Base-by-base conservation (phyloP, 1,284 basidiomycete species). In the Veloboletus limbatus region DNA sequence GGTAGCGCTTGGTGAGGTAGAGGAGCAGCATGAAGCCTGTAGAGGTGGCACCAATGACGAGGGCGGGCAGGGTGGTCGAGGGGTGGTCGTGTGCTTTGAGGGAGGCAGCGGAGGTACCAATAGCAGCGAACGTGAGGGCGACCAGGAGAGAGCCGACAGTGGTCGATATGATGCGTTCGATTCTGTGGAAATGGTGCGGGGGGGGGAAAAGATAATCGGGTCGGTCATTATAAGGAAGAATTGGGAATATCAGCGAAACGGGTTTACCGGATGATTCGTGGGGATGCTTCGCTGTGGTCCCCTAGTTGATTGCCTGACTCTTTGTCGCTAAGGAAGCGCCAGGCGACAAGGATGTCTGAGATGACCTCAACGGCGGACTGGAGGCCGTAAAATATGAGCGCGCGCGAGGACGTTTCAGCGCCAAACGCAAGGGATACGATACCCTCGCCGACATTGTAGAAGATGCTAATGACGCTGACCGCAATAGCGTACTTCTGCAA, bases 341-440 rank as follows among this genome's bases (percentile, higher is more conserved):
- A 77, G 10, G 71, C 48, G 28, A 74, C 72, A 18, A 72, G 58
- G 26, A 56, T 27, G 2, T 69, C 60, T 13, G 71, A 73, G 26
- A 71, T 58, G 36, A 77, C 69, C 53, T 78, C 74, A 47, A 77
- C 68, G 17, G 55, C 67, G n/a, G 73, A 71, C 52, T 75, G 77
- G 40, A 80, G 67, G 13, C 76, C 73, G 51, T 74, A 79, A 64
- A 78, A 76, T 40, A 70, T 59, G 43, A 79, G 69, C n/a, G 75
- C 71, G 16, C 62, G 67, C 0, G 75, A 76, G 2, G 64, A 62
- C 13, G 72, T 69, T 39, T 76, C 74, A 34, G 66, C 61, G 0
- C 75, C 74, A 32, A 76, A 69, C 13, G 66, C 59, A 33, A 76
- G 65, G 6, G 75, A 76, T 14, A 77, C 47, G 1, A 51, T 24